These are phyloP conservation scores for Penicillium bovifimosum DNA, from an alignment of 495 filamentous ascomycete genomes.

Conservation along the genomic window DNA sequence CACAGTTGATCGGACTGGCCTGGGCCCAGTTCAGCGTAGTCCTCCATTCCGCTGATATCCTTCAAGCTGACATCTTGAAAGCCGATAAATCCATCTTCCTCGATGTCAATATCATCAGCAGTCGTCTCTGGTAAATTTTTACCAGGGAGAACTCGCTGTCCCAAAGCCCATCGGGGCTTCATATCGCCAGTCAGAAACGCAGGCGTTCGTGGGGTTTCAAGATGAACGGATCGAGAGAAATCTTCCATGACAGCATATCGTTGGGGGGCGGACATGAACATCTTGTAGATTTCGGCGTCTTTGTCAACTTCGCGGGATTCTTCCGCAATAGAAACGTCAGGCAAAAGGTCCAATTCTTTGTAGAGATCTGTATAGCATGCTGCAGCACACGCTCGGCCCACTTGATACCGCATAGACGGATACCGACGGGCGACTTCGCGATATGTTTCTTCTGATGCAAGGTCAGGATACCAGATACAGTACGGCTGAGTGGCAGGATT, in stretches of 20 bases:
- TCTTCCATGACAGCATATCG: constrained; percentile 25
- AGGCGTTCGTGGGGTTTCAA: constrained; percentile 9
- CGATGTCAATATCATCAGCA: constrained; percentile 17
- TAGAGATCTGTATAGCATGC: constrained; percentile 25
- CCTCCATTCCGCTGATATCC: constrained; percentile 5
- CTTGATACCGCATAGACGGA: constrained; percentile 17
- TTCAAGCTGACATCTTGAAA: too few species aligned
- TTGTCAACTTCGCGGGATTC: constrained; percentile 21
- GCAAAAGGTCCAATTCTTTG: constrained; percentile 25
- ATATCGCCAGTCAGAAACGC: constrained; percentile 29
- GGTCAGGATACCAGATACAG: constrained; percentile 40
- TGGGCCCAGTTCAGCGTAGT: constrained; percentile 8
- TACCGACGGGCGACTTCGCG: constrained; percentile 15
- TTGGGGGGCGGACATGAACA: constrained; percentile 20
- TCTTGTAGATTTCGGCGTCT: constrained; percentile 20
- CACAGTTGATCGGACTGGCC: constrained; percentile 11
- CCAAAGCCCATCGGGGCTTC: constrained; percentile 17
- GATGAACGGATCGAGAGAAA: constrained; percentile 20
- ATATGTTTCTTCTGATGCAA: constrained; percentile 31
- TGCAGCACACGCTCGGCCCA: constrained; percentile 25
- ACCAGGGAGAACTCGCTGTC: constrained; percentile 5
- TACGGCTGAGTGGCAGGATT: constrained; percentile 30
- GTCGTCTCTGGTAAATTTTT: constrained; percentile 11
- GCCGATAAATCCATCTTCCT: constrained; percentile 19
- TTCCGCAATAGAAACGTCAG: constrained; percentile 23